Percentiles rank a stretch among this genome's conserved stretches.
phyloP scores from a whole-genome alignment of 805 yeast genomes.

The Saccharomycodes ludwigii region DNA sequence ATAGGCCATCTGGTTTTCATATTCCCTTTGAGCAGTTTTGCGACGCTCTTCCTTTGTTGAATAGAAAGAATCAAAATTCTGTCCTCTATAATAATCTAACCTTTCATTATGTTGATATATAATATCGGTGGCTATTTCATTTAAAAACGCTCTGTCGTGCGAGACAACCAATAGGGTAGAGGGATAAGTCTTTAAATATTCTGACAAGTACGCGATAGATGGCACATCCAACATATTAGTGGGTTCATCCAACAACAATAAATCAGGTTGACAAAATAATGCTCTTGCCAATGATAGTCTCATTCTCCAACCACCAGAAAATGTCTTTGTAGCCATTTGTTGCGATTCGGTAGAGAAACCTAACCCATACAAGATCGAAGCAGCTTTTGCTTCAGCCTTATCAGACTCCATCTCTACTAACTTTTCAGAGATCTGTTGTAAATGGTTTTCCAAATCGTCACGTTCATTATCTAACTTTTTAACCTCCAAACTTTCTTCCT shows the following conservation, averaged over 20 bases:
- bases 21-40: conserved; percentile 86
- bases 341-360: conserved; percentile 91
- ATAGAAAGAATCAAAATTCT: conserved; percentile 87
- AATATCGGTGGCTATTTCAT: conserved; percentile 97
- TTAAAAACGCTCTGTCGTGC: conserved; percentile 93
- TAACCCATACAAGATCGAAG: conserved; percentile 80
- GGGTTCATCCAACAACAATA: conserved; percentile 91
- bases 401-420: conserved; percentile 90
- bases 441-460: conserved; percentile 67
- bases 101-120: conserved; percentile 97
- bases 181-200: conserved; percentile 80
- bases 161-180: conserved; percentile 92
- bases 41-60: conserved; percentile 90
- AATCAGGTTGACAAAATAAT: conserved; percentile 91
- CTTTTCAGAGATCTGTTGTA: conserved; percentile 71
- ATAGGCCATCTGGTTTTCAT: conserved; percentile 94
- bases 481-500: conserved; percentile 61
- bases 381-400: conserved; percentile 95
- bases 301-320: conserved; percentile 99
- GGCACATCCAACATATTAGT: conserved; percentile 99
- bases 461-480: conserved; percentile 81
- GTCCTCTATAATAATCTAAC: conserved; percentile 87
- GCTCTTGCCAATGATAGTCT: conserved; percentile 97
- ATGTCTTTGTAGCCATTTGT: conserved; percentile 68
- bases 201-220: conserved; percentile 84